Evolutionary conservation across 371 early-diverging fungal species (phyloP), one percentile per base, ranked within the genome.

Genomic region (Syncephalastrum racemosum): DNA sequence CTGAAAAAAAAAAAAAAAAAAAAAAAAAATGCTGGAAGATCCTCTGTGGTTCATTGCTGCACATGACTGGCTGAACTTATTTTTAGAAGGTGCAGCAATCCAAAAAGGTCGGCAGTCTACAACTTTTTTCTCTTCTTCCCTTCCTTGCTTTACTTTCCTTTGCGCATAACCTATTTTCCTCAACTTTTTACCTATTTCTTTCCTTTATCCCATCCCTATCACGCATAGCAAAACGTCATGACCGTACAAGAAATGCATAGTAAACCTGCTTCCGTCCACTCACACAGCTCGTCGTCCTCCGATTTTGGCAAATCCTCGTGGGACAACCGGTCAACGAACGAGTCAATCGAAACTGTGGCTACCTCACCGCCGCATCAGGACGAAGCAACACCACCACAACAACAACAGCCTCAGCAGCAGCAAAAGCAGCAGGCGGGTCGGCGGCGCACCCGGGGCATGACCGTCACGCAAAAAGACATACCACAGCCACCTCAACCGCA

Each of bases 401-500:
- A n/a, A 39, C 50, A 23, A 48, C 18, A 31, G 15, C 10, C 39
- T 3, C 13, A 20, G 23, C 50, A 6, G 4, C 23, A 49, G 25
- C 44, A 45, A 4, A 45, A 46, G 19, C 31, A 15, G 18, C 14
- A 19, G 14, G 47, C 16, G 4, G 47, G 39, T 4, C 45, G 51
- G 22, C 62, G 62, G 42, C 52, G 62, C 18, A 16, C 20, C n/a
- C 46, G 62, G 53, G 62, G 62, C 8, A 39, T 56, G 15, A 62
- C 62, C 6, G 50, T 62, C 22, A 62, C 62, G 23, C 62, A 62
- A 42, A 46, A 53, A n/a, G 45, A 46, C 23, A 41, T 59, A 16
- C 40, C 51, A 40, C 24, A 50, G 14, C 25, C 20, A 18, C 41
- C 46, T 54, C 79, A 75, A 27, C 83, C 88, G 56, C 84, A 88